Conservation (phyloP, 371 early-diverging fungal genomes). For the Rhizomucor miehei region DNA sequence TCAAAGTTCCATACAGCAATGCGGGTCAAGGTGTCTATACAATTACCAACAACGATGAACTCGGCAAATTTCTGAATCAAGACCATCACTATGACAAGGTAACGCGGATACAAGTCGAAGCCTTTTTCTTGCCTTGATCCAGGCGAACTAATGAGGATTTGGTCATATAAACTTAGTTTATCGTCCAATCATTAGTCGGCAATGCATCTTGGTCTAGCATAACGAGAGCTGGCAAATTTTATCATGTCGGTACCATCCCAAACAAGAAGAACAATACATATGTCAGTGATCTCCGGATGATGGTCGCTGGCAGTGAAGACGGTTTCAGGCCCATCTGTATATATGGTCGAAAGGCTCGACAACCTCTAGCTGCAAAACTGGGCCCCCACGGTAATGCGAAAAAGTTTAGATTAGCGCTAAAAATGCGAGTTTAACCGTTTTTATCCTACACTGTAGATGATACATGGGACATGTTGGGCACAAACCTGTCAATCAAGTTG, state of each 20-base stretch:
- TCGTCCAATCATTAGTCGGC: slow-evolving; percentile 91
- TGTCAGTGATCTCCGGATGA: slow-evolving; percentile 88
- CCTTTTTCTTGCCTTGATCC: too few relatives aligned
- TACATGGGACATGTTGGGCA: slow-evolving; percentile 94
- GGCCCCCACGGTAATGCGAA: slow-evolving; percentile 37
- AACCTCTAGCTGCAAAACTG: slow-evolving; percentile 70
- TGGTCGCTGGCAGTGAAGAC: slow-evolving; percentile 68
- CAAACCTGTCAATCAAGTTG: slow-evolving; percentile 82
- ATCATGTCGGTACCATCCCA: slow-evolving; percentile 92
- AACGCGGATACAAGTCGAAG: not conserved
- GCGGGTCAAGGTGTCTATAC: slow-evolving; percentile 95
- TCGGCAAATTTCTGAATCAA: slow-evolving; percentile 72
- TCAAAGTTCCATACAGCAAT: slow-evolving; percentile 93
- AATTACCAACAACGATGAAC: slow-evolving; percentile 79
- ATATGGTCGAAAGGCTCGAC: slow-evolving; percentile 83
- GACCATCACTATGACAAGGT: slow-evolving; percentile 90
- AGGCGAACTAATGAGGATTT: too few relatives aligned
- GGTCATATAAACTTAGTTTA: slow-evolving; percentile 57
- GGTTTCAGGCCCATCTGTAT: slow-evolving; percentile 89
- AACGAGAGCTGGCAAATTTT: slow-evolving; percentile 78
- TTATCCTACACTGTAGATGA: slow-evolving; percentile 16
- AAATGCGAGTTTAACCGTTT: slow-evolving; percentile 3
- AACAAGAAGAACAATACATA: slow-evolving; percentile 87
- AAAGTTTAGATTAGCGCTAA: not conserved
- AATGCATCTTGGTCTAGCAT: slow-evolving; percentile 90